These are phyloP conservation scores for Phialophora expanda DNA, from an alignment of 2,329 filamentous ascomycete species.

Conservation along the genomic window DNA sequence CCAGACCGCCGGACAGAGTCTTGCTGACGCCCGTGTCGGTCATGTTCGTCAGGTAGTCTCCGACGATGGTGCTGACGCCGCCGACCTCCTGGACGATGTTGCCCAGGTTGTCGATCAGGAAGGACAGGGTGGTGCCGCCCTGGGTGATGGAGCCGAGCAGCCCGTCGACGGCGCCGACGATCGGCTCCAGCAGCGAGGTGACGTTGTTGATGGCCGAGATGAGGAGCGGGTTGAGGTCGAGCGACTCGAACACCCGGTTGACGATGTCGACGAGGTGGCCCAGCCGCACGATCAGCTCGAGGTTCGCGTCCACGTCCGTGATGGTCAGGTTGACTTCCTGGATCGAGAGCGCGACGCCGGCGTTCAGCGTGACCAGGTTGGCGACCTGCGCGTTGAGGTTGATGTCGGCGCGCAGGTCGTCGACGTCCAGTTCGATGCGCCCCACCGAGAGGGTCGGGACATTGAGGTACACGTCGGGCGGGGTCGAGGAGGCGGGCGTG, in stretches of 20 bases:
- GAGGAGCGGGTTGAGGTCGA: slow-evolving; percentile 67
- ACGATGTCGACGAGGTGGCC: slow-evolving; percentile 67
- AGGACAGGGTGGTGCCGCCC: slow-evolving; percentile 60
- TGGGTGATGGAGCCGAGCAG: slow-evolving; percentile 64
- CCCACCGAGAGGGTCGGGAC: slow-evolving; percentile 65
- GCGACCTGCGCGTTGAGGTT: slow-evolving; percentile 67
- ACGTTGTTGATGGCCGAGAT: slow-evolving; percentile 62
- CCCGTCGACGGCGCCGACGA: slow-evolving; percentile 64
- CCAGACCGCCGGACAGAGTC: slow-evolving; percentile 36
- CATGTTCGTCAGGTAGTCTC: slow-evolving; percentile 65
- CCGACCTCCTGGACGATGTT: slow-evolving; percentile 67
- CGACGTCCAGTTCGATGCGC: slow-evolving; percentile 65
- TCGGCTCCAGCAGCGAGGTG: slow-evolving; percentile 58
- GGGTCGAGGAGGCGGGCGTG: slow-evolving; percentile 22
- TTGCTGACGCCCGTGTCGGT: slow-evolving; percentile 50
- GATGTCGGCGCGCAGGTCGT: slow-evolving; percentile 63
- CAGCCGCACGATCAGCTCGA: slow-evolving; percentile 65
- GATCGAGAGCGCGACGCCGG: slow-evolving; percentile 54
- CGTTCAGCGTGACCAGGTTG: slow-evolving; percentile 60
- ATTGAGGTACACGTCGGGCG: slow-evolving; percentile 63
- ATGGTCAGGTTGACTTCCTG: slow-evolving; percentile 66
- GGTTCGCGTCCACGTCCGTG: slow-evolving; percentile 62
- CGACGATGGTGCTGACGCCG: slow-evolving; percentile 61
- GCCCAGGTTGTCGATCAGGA: slow-evolving; percentile 65
- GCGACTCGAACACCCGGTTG: slow-evolving; percentile 63